Evolutionary conservation across 257 asterid genomes (phyloP).

Genomic region (Datura wrightii): DNA sequence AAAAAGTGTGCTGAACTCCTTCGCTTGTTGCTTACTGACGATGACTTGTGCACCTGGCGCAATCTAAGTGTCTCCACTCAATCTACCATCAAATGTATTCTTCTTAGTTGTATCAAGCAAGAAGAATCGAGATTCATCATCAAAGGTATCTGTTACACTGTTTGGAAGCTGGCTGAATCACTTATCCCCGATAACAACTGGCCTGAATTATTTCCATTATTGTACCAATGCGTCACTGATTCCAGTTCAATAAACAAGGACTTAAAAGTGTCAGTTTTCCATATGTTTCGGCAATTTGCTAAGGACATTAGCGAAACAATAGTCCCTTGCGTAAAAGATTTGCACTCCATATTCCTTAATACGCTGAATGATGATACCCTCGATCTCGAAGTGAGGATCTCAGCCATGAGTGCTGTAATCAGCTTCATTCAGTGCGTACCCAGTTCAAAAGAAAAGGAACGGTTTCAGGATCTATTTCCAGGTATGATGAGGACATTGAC

Average conservation of each 20-base stretch:
- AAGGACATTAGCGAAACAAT: slow-evolving; percentile 71
- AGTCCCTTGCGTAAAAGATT: slow-evolving; percentile 65
- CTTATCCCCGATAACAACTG: slow-evolving; percentile 77
- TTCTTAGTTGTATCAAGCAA: slow-evolving; percentile 56
- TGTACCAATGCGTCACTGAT: slow-evolving; percentile 78
- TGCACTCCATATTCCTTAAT: slow-evolving; percentile 70
- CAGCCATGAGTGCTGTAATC: slow-evolving; percentile 79
- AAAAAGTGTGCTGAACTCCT: slow-evolving; percentile 75
- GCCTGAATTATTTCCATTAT: slow-evolving; percentile 85
- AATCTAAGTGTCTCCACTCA: slow-evolving; percentile 60
- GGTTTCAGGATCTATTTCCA: slow-evolving; percentile 73
- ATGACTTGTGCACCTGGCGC: slow-evolving; percentile 80
- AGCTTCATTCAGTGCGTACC: slow-evolving; percentile 77
- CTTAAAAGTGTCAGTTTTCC: slow-evolving; percentile 72
- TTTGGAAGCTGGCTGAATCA: slow-evolving; percentile 53
- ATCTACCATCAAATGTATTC: slow-evolving; percentile 56
- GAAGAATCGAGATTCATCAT: slow-evolving; percentile 62
- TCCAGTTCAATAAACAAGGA: slow-evolving; percentile 51
- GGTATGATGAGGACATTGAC: slow-evolving; percentile 57
- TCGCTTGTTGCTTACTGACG: slow-evolving; percentile 65
- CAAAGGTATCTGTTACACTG: too few relatives aligned
- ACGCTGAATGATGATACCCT: slow-evolving; percentile 55
- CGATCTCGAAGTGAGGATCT: slow-evolving; percentile 65
- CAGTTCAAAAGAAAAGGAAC: slow-evolving; percentile 72
- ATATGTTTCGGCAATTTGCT: slow-evolving; percentile 77